Base-by-base conservation (phyloP, 1,139 yeast species). In the Saccharomyces pastorianus region DNA sequence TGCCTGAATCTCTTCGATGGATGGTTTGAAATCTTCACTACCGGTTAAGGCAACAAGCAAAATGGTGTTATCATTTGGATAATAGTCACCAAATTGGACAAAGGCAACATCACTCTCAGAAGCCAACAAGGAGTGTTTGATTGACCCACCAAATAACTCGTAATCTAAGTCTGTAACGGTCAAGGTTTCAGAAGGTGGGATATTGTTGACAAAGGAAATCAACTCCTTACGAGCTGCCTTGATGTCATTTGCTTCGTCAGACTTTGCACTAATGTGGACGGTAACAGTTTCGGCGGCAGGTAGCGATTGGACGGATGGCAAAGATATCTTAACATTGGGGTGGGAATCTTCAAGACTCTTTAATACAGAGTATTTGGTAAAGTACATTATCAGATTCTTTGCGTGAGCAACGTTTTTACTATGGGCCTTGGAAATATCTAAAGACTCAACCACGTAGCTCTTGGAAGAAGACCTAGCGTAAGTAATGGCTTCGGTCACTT, bases 381-480 rank as follows among this genome's bases (percentile, higher is more conserved):
- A 85, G 69, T 78, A 87, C 17, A 84, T 75, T 49, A 91, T 85
- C 55, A 91, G 76, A 42, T 84, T 80, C 63, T 81, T 81, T 34
- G 95, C 96, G 65, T 91, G 97, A 31, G 74, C 69, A 56, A 83
- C 71, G 65, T 87, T 84, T 64, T 88, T 88, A 64, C 88, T 88
- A 70, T 91, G 96, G 44, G 97, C 96, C 69, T 81, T 84, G 26
- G 95, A 83, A 73, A 91, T 84, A 63, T 88, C 95, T 66, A 91
- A 77, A 26, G 82, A 74, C 63, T 86, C 90, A 49, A 86, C 83
- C 71, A 78, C 66, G 76, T 80, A 75, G 51, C 76, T 67, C 66
- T 79, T 71, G 61, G 84, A 79, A 69, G 73, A 81, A 70, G 72
- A 72, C 71, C 78, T 74, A 13, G 83, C 80, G 55, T 67, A 67